phyloP scores from a whole-genome alignment of 495 filamentous ascomycete genomes.

The Symbiotaphrina buchneri region DNA sequence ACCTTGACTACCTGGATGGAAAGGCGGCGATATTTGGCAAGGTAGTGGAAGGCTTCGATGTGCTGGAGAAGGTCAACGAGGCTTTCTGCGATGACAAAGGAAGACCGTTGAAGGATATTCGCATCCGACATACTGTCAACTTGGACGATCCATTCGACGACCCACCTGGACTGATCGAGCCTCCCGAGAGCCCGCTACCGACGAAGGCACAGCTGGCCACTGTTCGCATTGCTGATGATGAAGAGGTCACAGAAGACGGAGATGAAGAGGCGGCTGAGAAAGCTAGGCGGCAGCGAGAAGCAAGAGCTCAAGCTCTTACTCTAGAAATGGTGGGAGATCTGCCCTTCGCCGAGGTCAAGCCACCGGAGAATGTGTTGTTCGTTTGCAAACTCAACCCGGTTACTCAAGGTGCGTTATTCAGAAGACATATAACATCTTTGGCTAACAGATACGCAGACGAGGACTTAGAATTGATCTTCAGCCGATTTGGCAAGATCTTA shows the following conservation, averaged over 20 bases:
- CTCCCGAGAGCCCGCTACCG: slow-evolving; percentile 59
- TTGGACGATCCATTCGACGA: slow-evolving; percentile 80
- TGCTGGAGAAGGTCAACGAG: slow-evolving; percentile 78
- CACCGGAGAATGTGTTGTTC: slow-evolving; percentile 91
- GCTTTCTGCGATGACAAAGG: slow-evolving; percentile 68
- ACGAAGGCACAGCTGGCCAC: slow-evolving; percentile 73
- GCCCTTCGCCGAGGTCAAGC: slow-evolving; percentile 93
- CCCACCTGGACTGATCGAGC: slow-evolving; percentile 48
- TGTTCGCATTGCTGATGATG: slow-evolving; percentile 77
- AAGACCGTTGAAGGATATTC: slow-evolving; percentile 72
- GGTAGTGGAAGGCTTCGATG: slow-evolving; percentile 84
- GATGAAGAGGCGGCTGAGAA: slow-evolving; percentile 62
- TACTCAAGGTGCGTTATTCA: slow-evolving; percentile 46
- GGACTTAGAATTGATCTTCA: slow-evolving; percentile 87
- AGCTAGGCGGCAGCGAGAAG: slow-evolving; percentile 69
- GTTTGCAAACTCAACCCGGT: slow-evolving; percentile 98
- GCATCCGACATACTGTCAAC: slow-evolving; percentile 74
- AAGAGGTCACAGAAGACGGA: slow-evolving; percentile 51
- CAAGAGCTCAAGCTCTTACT: slow-evolving; percentile 80
- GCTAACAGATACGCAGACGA: slow-evolving; percentile 39
- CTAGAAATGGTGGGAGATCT: slow-evolving; percentile 96
- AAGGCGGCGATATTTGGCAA: slow-evolving; percentile 88
- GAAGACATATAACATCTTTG: neutral
- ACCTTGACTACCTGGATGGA: slow-evolving; percentile 71
- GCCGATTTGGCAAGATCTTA: slow-evolving; percentile 84